Conservation (phyloP, 306 rosid species). For the Sindora glabra region DNA sequence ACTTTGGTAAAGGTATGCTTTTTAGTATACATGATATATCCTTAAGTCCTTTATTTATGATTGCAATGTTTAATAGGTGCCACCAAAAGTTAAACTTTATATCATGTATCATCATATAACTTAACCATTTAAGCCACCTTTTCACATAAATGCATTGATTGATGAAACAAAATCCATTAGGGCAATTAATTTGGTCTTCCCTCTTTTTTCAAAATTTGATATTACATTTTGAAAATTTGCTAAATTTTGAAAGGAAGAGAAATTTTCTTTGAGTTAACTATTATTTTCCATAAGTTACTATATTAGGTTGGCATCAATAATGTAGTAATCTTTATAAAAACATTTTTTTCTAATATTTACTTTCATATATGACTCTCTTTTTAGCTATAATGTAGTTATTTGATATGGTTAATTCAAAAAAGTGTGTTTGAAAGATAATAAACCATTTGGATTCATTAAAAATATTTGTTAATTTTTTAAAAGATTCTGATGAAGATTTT, state of each 20-base stretch:
- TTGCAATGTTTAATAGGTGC: conserved; percentile 41
- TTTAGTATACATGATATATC: not conserved
- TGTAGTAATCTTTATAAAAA: not conserved
- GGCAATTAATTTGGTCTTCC: conserved; percentile 39
- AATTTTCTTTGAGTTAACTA: not conserved
- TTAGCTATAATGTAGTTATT: not conserved
- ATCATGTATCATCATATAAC: conserved; percentile 94
- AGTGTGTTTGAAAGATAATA: not conserved
- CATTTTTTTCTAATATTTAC: not conserved
- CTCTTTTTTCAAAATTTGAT: conserved; percentile 7
- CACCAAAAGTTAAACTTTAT: conserved; percentile 87
- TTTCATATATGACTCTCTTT: not conserved
- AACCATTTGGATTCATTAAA: too few relatives aligned
- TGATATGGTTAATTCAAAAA: conserved; percentile 2
- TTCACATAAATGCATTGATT: conserved; percentile 68
- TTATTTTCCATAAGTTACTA: not conserved
- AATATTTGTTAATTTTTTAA: too few relatives aligned
- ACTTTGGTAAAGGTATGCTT: conserved; percentile 51
- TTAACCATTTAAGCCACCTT: conserved; percentile 83
- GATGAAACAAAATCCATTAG: conserved; percentile 75
- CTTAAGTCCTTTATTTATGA: conserved; percentile 1
- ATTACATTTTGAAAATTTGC: conserved; percentile 5
- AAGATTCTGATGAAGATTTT: too few relatives aligned
- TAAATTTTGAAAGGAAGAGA: conserved; percentile 1
- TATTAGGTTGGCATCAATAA: not conserved